Conservation (phyloP, 257 asterid genomes). For the Knoxia roxburghii region DNA sequence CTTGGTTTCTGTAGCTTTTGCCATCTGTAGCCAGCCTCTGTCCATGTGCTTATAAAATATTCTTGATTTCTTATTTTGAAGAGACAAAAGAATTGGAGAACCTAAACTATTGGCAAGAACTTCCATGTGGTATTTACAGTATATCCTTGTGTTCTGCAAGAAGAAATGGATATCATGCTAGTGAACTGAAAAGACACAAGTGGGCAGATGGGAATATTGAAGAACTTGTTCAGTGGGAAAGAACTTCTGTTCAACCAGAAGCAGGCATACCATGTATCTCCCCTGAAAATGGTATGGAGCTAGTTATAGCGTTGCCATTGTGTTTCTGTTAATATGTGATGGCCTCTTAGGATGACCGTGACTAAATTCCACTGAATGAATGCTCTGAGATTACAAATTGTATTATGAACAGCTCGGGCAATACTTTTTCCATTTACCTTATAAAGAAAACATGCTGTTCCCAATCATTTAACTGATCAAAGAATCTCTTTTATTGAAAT, state of each 20-base stretch:
- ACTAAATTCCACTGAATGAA: constrained; percentile 17
- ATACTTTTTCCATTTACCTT: neutral
- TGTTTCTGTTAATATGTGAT: constrained; percentile 14
- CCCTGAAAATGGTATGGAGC: constrained; percentile 18
- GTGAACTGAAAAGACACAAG: constrained; percentile 60
- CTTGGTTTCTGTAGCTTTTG: neutral
- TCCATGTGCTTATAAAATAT: constrained; percentile 5
- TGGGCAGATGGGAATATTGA: constrained; percentile 63
- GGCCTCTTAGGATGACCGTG: constrained; percentile 33
- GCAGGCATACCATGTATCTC: constrained; percentile 30
- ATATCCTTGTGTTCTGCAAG: constrained; percentile 36
- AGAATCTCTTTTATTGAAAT: neutral
- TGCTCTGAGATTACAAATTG: neutral
- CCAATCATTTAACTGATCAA: neutral
- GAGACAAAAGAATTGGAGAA: constrained; percentile 39
- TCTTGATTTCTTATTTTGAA: constrained; percentile 40
- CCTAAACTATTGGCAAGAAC: constrained; percentile 82
- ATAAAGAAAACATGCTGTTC: neutral
- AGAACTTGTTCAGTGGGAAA: constrained; percentile 80
- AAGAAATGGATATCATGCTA: constrained; percentile 29
- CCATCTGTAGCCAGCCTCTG: neutral
- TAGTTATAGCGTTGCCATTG: constrained; percentile 23
- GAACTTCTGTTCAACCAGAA: constrained; percentile 57
- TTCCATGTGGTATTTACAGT: constrained; percentile 89
- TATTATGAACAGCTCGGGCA: neutral